Evolutionary conservation across 768 basidiomycete genomes (phyloP).

Genomic region (Tephrocybe sp.): DNA sequence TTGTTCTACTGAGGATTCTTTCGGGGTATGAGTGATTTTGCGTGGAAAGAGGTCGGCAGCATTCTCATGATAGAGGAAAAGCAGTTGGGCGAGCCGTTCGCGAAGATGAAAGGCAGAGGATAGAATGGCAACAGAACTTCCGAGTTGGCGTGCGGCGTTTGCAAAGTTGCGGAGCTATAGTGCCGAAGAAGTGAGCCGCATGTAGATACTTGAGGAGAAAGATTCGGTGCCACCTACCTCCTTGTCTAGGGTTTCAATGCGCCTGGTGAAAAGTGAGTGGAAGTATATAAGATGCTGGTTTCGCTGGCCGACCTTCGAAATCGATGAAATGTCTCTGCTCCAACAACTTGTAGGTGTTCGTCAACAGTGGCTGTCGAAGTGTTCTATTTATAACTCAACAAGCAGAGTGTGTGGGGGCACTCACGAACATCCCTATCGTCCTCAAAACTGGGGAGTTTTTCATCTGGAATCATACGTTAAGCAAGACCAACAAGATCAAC

Average conservation of each 20-base stretch:
- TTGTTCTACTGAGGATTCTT: constrained; percentile 34
- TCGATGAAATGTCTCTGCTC: constrained; percentile 62
- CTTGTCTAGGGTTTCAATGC: constrained; percentile 62
- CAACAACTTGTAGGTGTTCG: constrained; percentile 67
- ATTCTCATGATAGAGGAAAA: constrained; percentile 73
- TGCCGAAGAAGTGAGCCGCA: constrained; percentile 2
- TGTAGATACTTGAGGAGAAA: constrained; percentile 2
- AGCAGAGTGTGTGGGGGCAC: constrained; percentile 26
- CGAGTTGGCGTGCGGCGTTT: constrained; percentile 74
- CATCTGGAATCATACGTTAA: too few species aligned
- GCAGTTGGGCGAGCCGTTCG: constrained; percentile 64
- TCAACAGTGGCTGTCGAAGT: constrained; percentile 53
- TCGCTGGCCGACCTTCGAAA: constrained; percentile 53
- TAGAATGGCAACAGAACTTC: constrained; percentile 75
- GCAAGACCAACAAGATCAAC: too few species aligned
- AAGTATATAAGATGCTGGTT: constrained; percentile 1
- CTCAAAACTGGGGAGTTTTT: constrained; percentile 49
- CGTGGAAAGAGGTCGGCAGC: constrained; percentile 76
- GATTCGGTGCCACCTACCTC: constrained; percentile 40
- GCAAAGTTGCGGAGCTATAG: constrained; percentile 70
- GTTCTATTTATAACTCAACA: background rate
- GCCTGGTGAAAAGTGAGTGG: constrained; percentile 32
- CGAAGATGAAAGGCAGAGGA: constrained; percentile 74
- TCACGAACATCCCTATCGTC: constrained; percentile 67
- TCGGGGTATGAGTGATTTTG: constrained; percentile 48